Percentiles rank a stretch among this genome's conserved stretches.
These are phyloP conservation scores for Rhodomyrtus psidioides DNA, from an alignment of 441 rosid species.

Conservation along the genomic window DNA sequence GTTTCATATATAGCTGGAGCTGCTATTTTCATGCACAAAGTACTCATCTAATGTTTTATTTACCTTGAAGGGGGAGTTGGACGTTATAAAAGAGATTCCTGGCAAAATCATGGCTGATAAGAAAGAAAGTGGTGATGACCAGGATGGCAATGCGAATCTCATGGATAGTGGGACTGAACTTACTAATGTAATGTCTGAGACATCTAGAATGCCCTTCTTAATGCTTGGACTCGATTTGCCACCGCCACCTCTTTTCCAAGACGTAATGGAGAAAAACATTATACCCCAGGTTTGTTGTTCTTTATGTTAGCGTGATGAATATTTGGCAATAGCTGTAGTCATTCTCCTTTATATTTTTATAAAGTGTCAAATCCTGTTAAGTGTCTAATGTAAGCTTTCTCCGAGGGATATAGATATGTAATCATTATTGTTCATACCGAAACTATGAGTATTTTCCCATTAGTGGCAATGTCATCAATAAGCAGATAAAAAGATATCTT, in stretches of 20 bases:
- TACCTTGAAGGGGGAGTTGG: slow-evolving; percentile 65
- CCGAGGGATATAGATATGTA: background rate
- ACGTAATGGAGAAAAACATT: slow-evolving; percentile 96
- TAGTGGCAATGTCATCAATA: background rate
- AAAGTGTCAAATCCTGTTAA: background rate
- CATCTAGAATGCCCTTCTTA: slow-evolving; percentile 79
- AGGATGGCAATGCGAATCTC: slow-evolving; percentile 6
- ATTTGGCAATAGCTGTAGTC: background rate
- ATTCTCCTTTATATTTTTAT: background rate
- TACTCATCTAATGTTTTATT: slow-evolving; percentile 4
- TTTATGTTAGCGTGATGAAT: background rate
- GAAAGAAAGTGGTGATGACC: slow-evolving; percentile 35
- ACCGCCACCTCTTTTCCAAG: slow-evolving; percentile 92
- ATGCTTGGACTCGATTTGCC: slow-evolving; percentile 99
- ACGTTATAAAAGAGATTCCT: slow-evolving; percentile 78
- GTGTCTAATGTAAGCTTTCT: background rate
- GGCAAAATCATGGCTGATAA: slow-evolving; percentile 29
- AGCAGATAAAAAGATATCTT: background rate
- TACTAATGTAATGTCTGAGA: slow-evolving; percentile 26
- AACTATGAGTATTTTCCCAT: background rate
- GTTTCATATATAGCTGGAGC: background rate
- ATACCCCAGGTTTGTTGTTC: slow-evolving; percentile 72
- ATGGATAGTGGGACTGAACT: slow-evolving; percentile 22
- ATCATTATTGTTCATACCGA: background rate
- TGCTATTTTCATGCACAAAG: background rate